These are phyloP conservation scores for Limtongia smithiae DNA, from an alignment of 805 yeast species.

Conservation along the genomic window DNA sequence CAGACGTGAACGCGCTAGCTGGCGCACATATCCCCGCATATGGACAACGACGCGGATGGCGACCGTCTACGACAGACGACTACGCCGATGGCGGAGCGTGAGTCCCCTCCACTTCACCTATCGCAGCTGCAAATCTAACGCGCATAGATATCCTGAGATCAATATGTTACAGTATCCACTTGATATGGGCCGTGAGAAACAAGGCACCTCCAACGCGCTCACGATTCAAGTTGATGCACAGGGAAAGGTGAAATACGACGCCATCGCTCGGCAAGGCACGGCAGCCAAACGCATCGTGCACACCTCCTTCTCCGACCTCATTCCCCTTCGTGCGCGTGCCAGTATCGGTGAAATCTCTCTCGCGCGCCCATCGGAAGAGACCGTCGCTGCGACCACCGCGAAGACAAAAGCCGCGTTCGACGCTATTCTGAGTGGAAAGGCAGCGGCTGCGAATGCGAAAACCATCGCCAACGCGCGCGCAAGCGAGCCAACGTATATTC, in stretches of 20 bases:
- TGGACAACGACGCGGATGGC: conserved; percentile 34
- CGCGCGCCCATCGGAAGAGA: conserved; percentile 48
- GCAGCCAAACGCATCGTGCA: conserved; percentile 39
- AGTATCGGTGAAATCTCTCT: conserved; percentile 41
- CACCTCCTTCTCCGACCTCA: conserved; percentile 52
- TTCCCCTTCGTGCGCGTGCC: conserved; percentile 54
- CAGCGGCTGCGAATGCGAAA: conserved; percentile 41
- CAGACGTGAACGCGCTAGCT: neutral
- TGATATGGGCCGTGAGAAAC: conserved; percentile 33
- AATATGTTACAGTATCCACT: conserved; percentile 37
- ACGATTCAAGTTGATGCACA: conserved; percentile 33
- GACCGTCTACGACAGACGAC: conserved; percentile 32
- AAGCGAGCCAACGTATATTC: conserved; percentile 44
- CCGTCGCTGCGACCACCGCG: conserved; percentile 46
- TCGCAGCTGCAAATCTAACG: neutral
- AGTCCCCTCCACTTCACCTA: conserved; percentile 6
- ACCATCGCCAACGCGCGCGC: conserved; percentile 33
- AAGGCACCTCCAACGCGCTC: conserved; percentile 31
- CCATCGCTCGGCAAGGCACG: conserved; percentile 38
- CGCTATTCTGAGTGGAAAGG: conserved; percentile 42
- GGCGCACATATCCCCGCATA: conserved; percentile 29
- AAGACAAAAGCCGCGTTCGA: conserved; percentile 59
- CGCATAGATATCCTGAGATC: conserved; percentile 35
- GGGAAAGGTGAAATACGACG: conserved; percentile 37
- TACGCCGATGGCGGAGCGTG: conserved; percentile 39